phyloP scores from a whole-genome alignment of 306 rosid genomes.

The Arachis stenosperma region DNA sequence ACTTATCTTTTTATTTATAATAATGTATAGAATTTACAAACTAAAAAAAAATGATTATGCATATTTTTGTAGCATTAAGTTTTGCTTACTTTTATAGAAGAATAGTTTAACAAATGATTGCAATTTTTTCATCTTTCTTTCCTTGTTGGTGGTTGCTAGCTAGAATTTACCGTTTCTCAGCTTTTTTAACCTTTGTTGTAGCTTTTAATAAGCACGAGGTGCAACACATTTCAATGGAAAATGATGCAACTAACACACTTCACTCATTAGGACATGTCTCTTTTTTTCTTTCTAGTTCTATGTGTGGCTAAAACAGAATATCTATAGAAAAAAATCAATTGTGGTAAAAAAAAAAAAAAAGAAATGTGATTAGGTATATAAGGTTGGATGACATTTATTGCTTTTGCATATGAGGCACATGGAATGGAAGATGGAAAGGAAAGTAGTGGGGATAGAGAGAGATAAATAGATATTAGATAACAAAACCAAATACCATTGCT shows the following conservation, averaged over 20 bases:
- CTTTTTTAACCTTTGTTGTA: not conserved
- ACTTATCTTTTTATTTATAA: no score
- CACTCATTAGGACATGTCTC: conserved; percentile 34
- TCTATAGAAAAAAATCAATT: conserved; percentile 21
- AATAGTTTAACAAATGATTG: conserved; percentile 27
- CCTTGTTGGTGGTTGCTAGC: conserved; percentile 23
- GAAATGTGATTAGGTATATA: conserved; percentile 50
- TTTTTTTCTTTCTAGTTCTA: conserved; percentile 8
- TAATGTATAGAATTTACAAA: no score
- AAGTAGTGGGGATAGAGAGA: not conserved
- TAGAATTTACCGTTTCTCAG: conserved; percentile 27
- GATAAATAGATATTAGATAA: not conserved
- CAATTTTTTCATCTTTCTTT: conserved; percentile 31
- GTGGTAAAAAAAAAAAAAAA: conserved; percentile 1
- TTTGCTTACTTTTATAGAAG: conserved; percentile 3
- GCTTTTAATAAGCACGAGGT: conserved; percentile 49
- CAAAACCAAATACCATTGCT: conserved; percentile 7
- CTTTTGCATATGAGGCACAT: conserved; percentile 25
- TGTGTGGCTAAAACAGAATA: conserved; percentile 24
- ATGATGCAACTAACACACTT: conserved; percentile 29
- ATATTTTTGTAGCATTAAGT: no score
- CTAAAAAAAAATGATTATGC: not conserved
- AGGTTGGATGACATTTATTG: conserved; percentile 25
- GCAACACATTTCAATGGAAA: conserved; percentile 14
- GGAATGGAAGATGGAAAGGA: conserved; percentile 35